Evolutionary conservation across 345 rosid species (phyloP).

Genomic region (Gossypium turneri): DNA sequence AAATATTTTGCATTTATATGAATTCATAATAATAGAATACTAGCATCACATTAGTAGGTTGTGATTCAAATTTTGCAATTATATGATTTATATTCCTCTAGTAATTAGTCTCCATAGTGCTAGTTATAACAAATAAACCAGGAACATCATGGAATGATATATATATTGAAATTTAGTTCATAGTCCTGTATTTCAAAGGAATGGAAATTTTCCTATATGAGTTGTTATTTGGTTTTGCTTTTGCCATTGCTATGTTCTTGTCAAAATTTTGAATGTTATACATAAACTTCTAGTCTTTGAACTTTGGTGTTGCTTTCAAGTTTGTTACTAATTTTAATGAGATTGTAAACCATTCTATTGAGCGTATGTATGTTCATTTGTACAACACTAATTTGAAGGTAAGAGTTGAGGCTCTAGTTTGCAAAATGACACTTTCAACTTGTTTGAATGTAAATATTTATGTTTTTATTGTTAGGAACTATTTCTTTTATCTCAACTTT

Average conservation of each 20-base stretch:
- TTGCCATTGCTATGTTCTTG: not conserved
- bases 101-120: not conserved
- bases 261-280: not conserved
- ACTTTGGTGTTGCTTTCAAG: slow-evolving; percentile 43
- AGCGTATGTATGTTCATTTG: slow-evolving; percentile 80
- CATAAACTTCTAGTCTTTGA: slow-evolving; percentile 7
- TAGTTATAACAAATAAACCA: not conserved
- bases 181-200: not conserved
- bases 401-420: slow-evolving; percentile 25
- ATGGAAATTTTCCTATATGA: not conserved
- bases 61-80: not conserved
- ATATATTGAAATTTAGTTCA: not conserved
- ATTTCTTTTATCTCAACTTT: not conserved
- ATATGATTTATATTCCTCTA: not conserved
- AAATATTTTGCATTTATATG: not conserved
- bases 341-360: slow-evolving; percentile 68
- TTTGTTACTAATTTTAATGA: slow-evolving; percentile 80
- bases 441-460: not conserved
- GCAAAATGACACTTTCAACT: not conserved
- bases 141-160: not conserved
- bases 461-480: not conserved
- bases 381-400: slow-evolving; percentile 77
- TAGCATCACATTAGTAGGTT: not conserved
- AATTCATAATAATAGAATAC: not conserved
- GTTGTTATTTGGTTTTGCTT: not conserved